Evolutionary conservation across 805 yeast genomes (phyloP).

Genomic region (Cyberlindnera maclurae): DNA sequence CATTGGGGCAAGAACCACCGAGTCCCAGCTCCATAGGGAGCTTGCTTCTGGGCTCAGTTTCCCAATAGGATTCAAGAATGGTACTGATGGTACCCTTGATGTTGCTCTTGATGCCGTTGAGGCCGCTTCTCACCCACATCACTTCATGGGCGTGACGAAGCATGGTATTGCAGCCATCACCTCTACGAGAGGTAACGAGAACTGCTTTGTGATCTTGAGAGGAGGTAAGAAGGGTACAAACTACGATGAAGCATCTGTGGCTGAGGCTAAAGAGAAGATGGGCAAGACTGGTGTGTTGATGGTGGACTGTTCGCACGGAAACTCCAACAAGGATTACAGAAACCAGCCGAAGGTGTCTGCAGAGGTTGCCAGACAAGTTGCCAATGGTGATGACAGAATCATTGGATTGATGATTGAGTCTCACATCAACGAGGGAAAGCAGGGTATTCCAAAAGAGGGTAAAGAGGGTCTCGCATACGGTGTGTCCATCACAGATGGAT

Average conservation of each 20-base stretch:
- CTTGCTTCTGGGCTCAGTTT: conserved; percentile 96
- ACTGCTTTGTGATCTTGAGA: conserved; percentile 90
- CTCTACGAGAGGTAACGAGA: conserved; percentile 90
- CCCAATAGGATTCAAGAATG: conserved; percentile 98
- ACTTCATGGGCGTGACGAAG: conserved; percentile 95
- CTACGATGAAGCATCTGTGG: conserved; percentile 75
- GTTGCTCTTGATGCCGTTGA: conserved; percentile 93
- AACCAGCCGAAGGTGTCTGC: conserved; percentile 93
- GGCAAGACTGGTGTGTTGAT: conserved; percentile 48
- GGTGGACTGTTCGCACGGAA: conserved; percentile 99
- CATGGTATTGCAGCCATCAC: conserved; percentile 96
- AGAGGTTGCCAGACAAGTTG: conserved; percentile 74
- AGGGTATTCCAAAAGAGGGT: conserved; percentile 77
- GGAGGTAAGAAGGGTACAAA: conserved; percentile 95
- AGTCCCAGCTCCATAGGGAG: conserved; percentile 96
- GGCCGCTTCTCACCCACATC: conserved; percentile 89
- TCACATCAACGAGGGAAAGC: conserved; percentile 86
- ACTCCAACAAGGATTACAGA: conserved; percentile 86
- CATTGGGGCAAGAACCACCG: conserved; percentile 98
- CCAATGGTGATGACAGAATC: conserved; percentile 70
- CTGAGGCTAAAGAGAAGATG: conserved; percentile 63
- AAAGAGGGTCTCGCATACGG: conserved; percentile 79
- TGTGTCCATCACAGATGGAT: conserved; percentile 94
- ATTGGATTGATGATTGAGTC: conserved; percentile 97
- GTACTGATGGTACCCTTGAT: conserved; percentile 90